These are phyloP conservation scores for Cocos nucifera DNA, from an alignment of 176 grass and related monocot genomes.

Conservation along the genomic window DNA sequence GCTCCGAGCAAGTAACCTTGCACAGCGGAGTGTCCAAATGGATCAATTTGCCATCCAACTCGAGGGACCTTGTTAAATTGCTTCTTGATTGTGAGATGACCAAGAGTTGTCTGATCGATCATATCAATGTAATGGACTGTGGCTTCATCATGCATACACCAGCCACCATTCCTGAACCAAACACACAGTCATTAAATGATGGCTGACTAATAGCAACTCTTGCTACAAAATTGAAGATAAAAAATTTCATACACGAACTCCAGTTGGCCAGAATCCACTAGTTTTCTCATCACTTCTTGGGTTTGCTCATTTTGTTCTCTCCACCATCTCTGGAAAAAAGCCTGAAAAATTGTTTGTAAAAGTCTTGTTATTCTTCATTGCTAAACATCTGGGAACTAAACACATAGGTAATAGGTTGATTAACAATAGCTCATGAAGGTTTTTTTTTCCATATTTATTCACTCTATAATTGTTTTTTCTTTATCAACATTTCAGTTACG, in stretches of 20 bases:
- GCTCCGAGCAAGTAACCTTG: conserved; percentile 82
- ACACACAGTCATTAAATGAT: conserved; percentile 5
- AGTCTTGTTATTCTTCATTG: conserved; percentile 1
- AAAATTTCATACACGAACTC: conserved; percentile 70
- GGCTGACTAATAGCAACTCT: neutral
- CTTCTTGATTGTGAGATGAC: conserved; percentile 65
- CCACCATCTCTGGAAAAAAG: conserved; percentile 99
- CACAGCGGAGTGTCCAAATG: conserved; percentile 88
- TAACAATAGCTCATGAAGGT: neutral
- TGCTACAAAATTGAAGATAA: neutral
- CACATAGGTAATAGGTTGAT: neutral
- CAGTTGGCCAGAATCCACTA: conserved; percentile 67
- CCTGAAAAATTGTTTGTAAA: conserved; percentile 28
- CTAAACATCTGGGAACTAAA: neutral
- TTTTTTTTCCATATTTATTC: too few relatives aligned
- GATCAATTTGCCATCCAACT: conserved; percentile 93
- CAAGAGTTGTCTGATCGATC: conserved; percentile 97
- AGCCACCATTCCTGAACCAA: conserved; percentile 78
- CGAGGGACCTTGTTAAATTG: conserved; percentile 77
- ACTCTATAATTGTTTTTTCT: too few relatives aligned
- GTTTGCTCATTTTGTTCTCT: conserved; percentile 53
- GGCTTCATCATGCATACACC: conserved; percentile 99
- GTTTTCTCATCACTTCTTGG: conserved; percentile 42
- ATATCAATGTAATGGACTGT: conserved; percentile 87
- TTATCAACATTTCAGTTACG: too few relatives aligned